phyloP scores from a whole-genome alignment of 805 yeast species.

The Osmozyma mogii region DNA sequence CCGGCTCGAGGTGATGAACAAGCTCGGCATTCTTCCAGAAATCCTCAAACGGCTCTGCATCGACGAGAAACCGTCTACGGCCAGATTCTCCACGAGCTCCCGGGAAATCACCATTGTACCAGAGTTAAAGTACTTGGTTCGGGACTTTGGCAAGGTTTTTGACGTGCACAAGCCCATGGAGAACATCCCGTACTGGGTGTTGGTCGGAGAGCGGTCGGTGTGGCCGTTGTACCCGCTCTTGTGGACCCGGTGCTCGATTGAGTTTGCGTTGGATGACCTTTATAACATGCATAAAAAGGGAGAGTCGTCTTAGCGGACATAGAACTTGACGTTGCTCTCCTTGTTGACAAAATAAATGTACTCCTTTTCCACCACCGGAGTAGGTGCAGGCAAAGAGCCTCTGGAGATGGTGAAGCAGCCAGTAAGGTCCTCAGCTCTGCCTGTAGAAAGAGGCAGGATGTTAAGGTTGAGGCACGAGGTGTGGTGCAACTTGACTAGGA shows the following conservation, averaged over 20 bases:
- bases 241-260: conserved; percentile 84
- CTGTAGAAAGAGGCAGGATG: conserved; percentile 65
- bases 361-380: conserved; percentile 46
- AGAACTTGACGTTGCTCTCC: conserved; percentile 42
- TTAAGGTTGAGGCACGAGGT: conserved; percentile 45
- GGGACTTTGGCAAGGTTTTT: conserved; percentile 66
- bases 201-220: conserved; percentile 83
- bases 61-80: conserved; percentile 72
- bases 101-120: conserved; percentile 90
- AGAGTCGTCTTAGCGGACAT: conserved; percentile 26
- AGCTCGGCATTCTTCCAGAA: conserved; percentile 65
- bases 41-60: conserved; percentile 68
- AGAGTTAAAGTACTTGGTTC: conserved; percentile 60
- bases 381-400: conserved; percentile 39
- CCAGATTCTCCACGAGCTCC: conserved; percentile 50
- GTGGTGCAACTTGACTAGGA: conserved; percentile 41
- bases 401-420: conserved; percentile 56
- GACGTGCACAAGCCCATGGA: conserved; percentile 64
- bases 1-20: conserved; percentile 71
- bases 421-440: conserved; percentile 75
- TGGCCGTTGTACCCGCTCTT: conserved; percentile 87
- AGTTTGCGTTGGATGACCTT: conserved; percentile 76
- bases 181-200: conserved; percentile 82
- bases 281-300: conserved; percentile 39
- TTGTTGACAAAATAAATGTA: conserved; percentile 52